Evolutionary conservation across 129 eudicot genomes (phyloP), one percentile per base, ranked within the genome.

Genomic region (Deinandra increscens): DNA sequence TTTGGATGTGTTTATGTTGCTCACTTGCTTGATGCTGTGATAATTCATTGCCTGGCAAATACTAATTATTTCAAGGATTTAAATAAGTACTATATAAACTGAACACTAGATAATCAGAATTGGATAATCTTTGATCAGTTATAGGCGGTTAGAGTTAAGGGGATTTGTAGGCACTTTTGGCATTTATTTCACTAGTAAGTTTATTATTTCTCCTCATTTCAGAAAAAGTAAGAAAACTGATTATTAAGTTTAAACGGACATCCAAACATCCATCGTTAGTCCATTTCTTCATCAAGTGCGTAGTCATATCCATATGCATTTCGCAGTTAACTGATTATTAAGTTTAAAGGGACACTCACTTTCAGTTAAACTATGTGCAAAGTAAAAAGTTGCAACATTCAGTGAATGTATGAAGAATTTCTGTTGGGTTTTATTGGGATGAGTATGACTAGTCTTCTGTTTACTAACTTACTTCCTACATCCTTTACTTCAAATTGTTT

Each of bases 101-200:
- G 64, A 31, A 26, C 64, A 29, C 64, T 13, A 31, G 19, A 58
- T 64, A 12, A 64, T 19, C 51, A 23, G 69, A 62, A 41, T 20
- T 41, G 22, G 17, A 67, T 46, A 29, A 9, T 49, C 11, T 43
- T 15, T 49, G n/a, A 29, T 29, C 44, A 49, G 7, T 5, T 33
- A 67, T 48, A 48, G 19, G 46, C 10, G 14, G 73, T 36, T 69
- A 12, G 37, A 51, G 64, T 53, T 50, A 19, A 19, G 61, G 72
- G 37, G 64, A 36, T 37, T 19, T 17, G 45, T 37, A 51, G 38
- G 11, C 8, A 12, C 20, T 36, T 50, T 36, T 68, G 49, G 63
- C 62, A 53, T 51, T 50, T 51, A 7, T 68, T 13, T 42, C 42
- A 66, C 13, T 6, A 5, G 3, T 7, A 20, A 42, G 20, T n/a